Percentiles rank a stretch among this genome's conserved stretches.
These are phyloP conservation scores for Arthrobotrys conoides DNA, from an alignment of 2,329 filamentous ascomycete genomes.

Conservation along the genomic window DNA sequence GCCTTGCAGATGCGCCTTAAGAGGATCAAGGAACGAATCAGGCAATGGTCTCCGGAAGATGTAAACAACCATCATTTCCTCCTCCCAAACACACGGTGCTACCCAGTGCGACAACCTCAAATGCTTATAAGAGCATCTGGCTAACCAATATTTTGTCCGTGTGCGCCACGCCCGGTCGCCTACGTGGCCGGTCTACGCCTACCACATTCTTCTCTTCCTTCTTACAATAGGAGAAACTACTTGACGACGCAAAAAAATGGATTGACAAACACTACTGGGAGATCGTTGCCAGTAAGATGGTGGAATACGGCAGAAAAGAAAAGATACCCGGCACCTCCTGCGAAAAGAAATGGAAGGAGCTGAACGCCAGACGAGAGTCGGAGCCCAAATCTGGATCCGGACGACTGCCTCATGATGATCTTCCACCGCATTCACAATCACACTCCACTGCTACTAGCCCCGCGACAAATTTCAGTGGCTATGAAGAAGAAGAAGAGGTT, in stretches of 20 bases:
- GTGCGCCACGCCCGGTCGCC: conserved; percentile 32
- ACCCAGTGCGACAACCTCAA: conserved; percentile 59
- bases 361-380: conserved; percentile 61
- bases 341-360: conserved; percentile 66
- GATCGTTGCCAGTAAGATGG: conserved; percentile 65
- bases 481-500: conserved; percentile 46
- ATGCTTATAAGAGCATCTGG: conserved; percentile 59
- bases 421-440: conserved; percentile 41
- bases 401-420: conserved; percentile 50
- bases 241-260: conserved; percentile 65
- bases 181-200: conserved; percentile 29
- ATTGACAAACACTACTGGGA: conserved; percentile 65
- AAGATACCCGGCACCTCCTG: conserved; percentile 66
- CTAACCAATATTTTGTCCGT: conserved; percentile 52
- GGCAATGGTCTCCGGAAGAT: conserved; percentile 64
- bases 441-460: conserved; percentile 42
- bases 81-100: conserved; percentile 58
- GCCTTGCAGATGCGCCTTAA: conserved; percentile 67
- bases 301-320: conserved; percentile 65
- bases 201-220: conserved; percentile 33
- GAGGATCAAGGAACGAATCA: conserved; percentile 65
- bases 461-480: conserved; percentile 37
- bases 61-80: conserved; percentile 61
- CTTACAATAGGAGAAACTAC: conserved; percentile 64
- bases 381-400: conserved; percentile 48